These are phyloP conservation scores for Trichosanthes cucumerina DNA, from an alignment of 306 rosid genomes.

Conservation along the genomic window DNA sequence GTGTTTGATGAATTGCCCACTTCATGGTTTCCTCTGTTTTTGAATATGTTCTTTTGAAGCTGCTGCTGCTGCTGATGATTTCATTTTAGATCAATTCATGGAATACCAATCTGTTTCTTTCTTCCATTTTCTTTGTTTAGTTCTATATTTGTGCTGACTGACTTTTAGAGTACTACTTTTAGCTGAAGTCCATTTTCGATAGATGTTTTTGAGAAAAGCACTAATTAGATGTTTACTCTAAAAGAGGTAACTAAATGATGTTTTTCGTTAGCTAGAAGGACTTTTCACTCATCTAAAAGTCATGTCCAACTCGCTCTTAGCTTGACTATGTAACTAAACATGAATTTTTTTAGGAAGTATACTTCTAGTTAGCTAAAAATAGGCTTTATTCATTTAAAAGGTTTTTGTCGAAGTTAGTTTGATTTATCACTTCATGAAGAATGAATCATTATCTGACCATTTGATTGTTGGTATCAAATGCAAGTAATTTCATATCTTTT, in stretches of 20 bases:
- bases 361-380: background rate
- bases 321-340: background rate
- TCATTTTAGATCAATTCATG: background rate
- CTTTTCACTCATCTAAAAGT: background rate
- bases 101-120: background rate
- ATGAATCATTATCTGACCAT: background rate
- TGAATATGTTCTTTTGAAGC: background rate
- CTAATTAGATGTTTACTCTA: background rate
- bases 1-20: slow-evolving; percentile 1
- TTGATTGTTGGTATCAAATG: background rate
- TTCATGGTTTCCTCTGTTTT: background rate
- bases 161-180: background rate
- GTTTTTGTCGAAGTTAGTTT: background rate
- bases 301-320: background rate
- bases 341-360: background rate
- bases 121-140: background rate
- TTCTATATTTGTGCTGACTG: background rate
- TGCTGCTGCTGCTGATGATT: background rate
- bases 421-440: background rate
- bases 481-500: background rate
- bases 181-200: background rate
- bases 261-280: background rate
- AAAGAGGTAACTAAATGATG: background rate
- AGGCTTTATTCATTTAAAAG: background rate
- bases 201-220: background rate